A percentile compares a stretch with the other conserved stretches of the same genome.
Conservation (phyloP, 495 filamentous ascomycete genomes). For the Aspergillus indologenus region DNA sequence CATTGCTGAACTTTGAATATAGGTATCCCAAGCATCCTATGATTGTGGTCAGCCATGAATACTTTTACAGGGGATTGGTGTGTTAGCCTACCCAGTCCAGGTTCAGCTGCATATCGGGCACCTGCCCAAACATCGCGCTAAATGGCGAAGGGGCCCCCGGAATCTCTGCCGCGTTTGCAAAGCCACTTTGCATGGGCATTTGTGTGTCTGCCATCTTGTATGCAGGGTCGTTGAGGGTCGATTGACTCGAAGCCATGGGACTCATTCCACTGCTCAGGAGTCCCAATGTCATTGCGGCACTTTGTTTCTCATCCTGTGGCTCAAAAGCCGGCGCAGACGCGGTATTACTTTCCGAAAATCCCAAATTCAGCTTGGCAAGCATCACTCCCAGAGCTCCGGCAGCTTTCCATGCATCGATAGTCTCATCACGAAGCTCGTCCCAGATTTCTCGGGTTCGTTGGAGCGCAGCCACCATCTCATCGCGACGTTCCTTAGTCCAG, state of each 20-base stretch:
- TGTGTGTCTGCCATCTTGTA: constrained; percentile 35
- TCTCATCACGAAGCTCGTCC: constrained; percentile 68
- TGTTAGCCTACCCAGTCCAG: constrained; percentile 71
- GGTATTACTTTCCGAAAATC: constrained; percentile 24
- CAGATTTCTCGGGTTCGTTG: constrained; percentile 74
- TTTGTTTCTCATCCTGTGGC: constrained; percentile 48
- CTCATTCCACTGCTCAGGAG: constrained; percentile 72
- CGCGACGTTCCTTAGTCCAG: constrained; percentile 66
- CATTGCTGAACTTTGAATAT: constrained; percentile 49
- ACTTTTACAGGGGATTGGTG: neutral
- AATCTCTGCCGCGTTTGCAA: constrained; percentile 37
- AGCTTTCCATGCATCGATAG: constrained; percentile 88
- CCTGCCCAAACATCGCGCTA: constrained; percentile 54
- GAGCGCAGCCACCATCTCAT: constrained; percentile 71
- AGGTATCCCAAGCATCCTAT: constrained; percentile 57
- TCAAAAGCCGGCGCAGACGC: constrained; percentile 26
- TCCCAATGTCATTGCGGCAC: constrained; percentile 77
- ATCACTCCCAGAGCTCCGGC: constrained; percentile 73
- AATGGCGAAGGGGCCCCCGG: constrained; percentile 48
- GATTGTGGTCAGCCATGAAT: constrained; percentile 15
- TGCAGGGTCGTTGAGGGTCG: constrained; percentile 30
- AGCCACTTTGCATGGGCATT: constrained; percentile 30
- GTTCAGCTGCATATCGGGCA: constrained; percentile 62
- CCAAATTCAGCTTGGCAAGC: constrained; percentile 65
- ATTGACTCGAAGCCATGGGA: constrained; percentile 49